Base-by-base conservation (phyloP, 371 early-diverging fungal genomes). In the Syncephalastrum racemosum region DNA sequence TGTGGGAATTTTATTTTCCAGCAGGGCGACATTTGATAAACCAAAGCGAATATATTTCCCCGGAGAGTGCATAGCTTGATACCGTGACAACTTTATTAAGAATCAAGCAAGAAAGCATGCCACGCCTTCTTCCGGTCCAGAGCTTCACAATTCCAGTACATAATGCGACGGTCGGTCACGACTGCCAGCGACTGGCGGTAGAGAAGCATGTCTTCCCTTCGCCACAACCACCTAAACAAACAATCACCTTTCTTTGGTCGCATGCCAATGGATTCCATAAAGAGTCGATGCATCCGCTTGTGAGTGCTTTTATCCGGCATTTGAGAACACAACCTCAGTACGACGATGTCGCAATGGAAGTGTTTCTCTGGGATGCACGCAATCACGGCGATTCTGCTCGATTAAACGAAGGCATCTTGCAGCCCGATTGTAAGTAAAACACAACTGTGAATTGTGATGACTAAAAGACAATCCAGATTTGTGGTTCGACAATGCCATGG, bases 371-470 rank as follows among this genome's bases (percentile, higher is more conserved):
- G 67, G 78, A 78, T 53, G 67, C 70, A 7, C 75, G 78, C 54
- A 72, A 61, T 40, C 78, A 78, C 52, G 78, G 78, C 10, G 78
- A 78, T 50, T 71, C 72, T n/a, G 75, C 73, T 23, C 63, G 70
- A 1, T 20, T 72, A 2, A 78, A 78, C 42, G 67, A 64, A 8
- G 71, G 57, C 18, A 46, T 43, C 4, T 62, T 66, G 44, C 23
- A 40, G 2, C 55, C 60, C 1, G 63, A 51, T 13, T 78, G 75
- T 71, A 73, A 68, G 56, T 20, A 24, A 14, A 18, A 19, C n/a
- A 31, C 10, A 1, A 12, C 10, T 31, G 36, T 10, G 3, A 8
- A 10, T 31, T 31, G 36, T 31, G 36, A 31, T 31, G 36, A 31
- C 36, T 31, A 31, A 31, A 3, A 10, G 10, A 10, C 8, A 31